Base-by-base conservation (phyloP, 2,329 filamentous ascomycete genomes). In the Pseudogymnoascus sp. region DNA sequence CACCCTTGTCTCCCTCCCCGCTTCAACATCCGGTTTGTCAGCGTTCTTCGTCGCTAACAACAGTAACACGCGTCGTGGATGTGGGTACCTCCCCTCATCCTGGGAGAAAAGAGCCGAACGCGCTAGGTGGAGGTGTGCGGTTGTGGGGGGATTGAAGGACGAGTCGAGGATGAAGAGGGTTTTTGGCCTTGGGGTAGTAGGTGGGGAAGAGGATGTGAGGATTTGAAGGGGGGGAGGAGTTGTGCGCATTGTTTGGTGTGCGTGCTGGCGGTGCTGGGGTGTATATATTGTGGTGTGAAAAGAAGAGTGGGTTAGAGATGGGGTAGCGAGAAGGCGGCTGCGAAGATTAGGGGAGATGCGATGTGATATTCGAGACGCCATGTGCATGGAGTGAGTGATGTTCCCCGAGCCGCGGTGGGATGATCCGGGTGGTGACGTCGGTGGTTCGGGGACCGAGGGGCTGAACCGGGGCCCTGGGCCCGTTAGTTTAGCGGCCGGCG, bases 141-240 rank as follows among this genome's bases (percentile, higher is more conserved):
- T 74, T 0, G 86, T 88, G 0, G 86, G 86, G 26, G 86, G 86
- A 71, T 89, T 88, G 76, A 88, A 89, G 64, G 84, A 87, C 61
- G 86, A 86, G 73, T 89, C 86, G 56, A 88, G 79, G 63, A 88
- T 76, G 62, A 87, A 75, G 64, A 89, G 76, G 16, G 71, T 73
- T 64, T 66, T 68, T 13, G 72, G 70, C 11, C 72, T 59, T 24
- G 59, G 37, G 4, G 64, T 50, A 66, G 65, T 29, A 64, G 64
- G 59, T 63, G 63, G 40, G 42, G 62, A 60, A 38, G 64, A 60
- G 21, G 50, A 7, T 62, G 35, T 50, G 35, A 13, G 21, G 44
- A 24, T 65, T 47, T 14, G 61, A 63, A 35, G n/a, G 35, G 53
- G 47, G 10, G 13, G 29, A 21, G 24, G 33, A 33, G 7, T 31